A percentile compares a stretch with the other conserved stretches of the same genome.
Conservation (phyloP, 176 grass and related monocot species). For the Alloteropsis semialata region DNA sequence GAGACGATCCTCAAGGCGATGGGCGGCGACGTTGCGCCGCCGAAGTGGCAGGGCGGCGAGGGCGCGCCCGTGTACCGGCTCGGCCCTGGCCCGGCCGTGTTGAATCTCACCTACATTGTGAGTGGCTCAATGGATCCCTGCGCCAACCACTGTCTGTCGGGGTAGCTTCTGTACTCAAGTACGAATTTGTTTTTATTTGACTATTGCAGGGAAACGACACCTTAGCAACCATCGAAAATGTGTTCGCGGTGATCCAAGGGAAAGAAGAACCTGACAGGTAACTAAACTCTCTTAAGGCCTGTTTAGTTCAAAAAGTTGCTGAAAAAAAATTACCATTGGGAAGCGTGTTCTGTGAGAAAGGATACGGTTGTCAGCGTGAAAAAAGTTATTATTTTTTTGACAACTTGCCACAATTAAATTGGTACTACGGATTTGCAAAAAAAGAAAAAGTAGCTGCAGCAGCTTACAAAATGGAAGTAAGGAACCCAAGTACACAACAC, state of each 20-base stretch:
- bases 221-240: slow-evolving; percentile 77
- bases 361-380: too few relatives aligned
- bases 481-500: too few relatives aligned
- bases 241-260: slow-evolving; percentile 85
- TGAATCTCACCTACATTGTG: slow-evolving; percentile 84
- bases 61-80: slow-evolving; percentile 57
- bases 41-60: slow-evolving; percentile 76
- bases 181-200: not conserved
- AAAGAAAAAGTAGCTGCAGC: not conserved
- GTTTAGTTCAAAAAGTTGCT: too few relatives aligned
- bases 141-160: not conserved
- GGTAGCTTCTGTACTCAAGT: not conserved
- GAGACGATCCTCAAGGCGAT: slow-evolving; percentile 59
- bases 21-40: slow-evolving; percentile 61
- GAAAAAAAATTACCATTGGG: too few relatives aligned
- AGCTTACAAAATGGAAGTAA: not conserved
- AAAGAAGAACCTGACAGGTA: slow-evolving; percentile 89
- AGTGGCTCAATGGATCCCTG: not conserved
- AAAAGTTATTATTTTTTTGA: too few relatives aligned
- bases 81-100: slow-evolving; percentile 69
- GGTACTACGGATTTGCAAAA: too few relatives aligned
- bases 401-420: too few relatives aligned
- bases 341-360: too few relatives aligned
- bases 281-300: too few relatives aligned
- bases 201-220: slow-evolving; percentile 67